Percentiles rank a stretch among this genome's conserved stretches.
phyloP scores from a whole-genome alignment of 2,329 filamentous ascomycete species.

The Alternaria triticina region DNA sequence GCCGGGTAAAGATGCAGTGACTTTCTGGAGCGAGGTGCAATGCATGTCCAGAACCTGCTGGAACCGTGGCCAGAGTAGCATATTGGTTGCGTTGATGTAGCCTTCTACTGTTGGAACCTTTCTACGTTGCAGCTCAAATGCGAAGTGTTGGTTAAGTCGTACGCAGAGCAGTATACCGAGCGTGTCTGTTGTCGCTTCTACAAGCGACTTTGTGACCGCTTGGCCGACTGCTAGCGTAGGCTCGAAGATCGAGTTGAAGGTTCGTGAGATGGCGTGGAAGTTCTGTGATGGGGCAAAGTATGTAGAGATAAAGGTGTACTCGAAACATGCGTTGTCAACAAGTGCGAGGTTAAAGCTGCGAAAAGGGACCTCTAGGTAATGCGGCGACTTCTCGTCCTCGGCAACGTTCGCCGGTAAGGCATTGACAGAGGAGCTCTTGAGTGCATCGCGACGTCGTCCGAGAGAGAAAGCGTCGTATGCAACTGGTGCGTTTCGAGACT shows the following conservation, averaged over 20 bases:
- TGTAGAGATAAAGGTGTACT: slow-evolving; percentile 90
- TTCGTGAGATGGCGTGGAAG: slow-evolving; percentile 78
- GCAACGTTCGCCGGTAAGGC: slow-evolving; percentile 88
- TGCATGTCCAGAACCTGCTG: slow-evolving; percentile 94
- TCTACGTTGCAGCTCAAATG: slow-evolving; percentile 90
- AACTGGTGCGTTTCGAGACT: slow-evolving; percentile 54
- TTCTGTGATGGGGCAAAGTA: slow-evolving; percentile 84
- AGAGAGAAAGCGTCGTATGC: slow-evolving; percentile 88
- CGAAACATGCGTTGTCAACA: slow-evolving; percentile 90
- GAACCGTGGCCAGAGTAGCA: slow-evolving; percentile 95
- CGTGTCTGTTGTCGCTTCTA: slow-evolving; percentile 79
- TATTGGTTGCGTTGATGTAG: slow-evolving; percentile 93
- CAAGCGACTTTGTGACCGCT: slow-evolving; percentile 74
- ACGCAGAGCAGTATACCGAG: slow-evolving; percentile 91
- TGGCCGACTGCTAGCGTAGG: slow-evolving; percentile 87
- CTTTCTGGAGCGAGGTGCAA: slow-evolving; percentile 79
- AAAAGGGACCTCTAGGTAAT: slow-evolving; percentile 90
- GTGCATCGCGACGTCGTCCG: slow-evolving; percentile 81
- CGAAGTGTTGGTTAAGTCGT: slow-evolving; percentile 88
- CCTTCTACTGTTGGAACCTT: slow-evolving; percentile 87
- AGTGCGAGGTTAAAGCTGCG: slow-evolving; percentile 93
- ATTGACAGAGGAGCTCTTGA: slow-evolving; percentile 74
- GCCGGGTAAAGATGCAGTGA: slow-evolving; percentile 52
- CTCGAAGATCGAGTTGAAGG: slow-evolving; percentile 87
- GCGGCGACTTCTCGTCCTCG: slow-evolving; percentile 83